Evolutionary conservation across 2,329 filamentous ascomycete species (phyloP).

Genomic region (Phaeosphaeriaceae sp.): DNA sequence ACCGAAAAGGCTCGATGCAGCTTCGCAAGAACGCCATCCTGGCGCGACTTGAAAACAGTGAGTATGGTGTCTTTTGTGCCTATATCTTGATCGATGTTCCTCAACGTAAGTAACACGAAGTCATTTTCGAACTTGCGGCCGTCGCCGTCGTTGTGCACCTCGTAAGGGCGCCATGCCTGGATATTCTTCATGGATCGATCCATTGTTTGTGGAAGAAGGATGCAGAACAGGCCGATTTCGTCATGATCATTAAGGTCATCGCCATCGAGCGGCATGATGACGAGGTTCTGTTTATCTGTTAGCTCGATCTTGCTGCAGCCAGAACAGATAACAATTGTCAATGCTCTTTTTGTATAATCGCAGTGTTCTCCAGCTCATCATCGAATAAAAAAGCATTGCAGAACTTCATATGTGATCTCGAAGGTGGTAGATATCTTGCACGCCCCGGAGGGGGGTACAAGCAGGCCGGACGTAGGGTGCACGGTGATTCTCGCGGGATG

Average conservation of each 20-base stretch:
- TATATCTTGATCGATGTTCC: slow-evolving; percentile 12
- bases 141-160: slow-evolving; percentile 4
- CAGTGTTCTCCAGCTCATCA: no score
- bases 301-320: slow-evolving; percentile 1
- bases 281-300: slow-evolving; percentile 15
- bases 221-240: slow-evolving; percentile 24
- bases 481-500: no score
- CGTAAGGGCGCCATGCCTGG: slow-evolving; percentile 22
- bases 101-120: slow-evolving; percentile 18
- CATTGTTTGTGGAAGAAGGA: slow-evolving; percentile 20
- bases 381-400: no score
- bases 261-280: slow-evolving; percentile 24
- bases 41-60: slow-evolving; percentile 2
- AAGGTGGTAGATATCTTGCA: no score
- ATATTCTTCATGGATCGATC: slow-evolving; percentile 20
- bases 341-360: no score
- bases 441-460: no score
- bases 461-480: no score
- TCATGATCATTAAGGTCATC: slow-evolving; percentile 19
- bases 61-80: slow-evolving; percentile 6
- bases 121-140: slow-evolving; percentile 15
- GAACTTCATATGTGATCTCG: no score
- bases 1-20: no score
- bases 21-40: not conserved
- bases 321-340: no score